Evolutionary conservation across 2,329 filamentous ascomycete genomes (phyloP).

Genomic region (Daldinia sp.): DNA sequence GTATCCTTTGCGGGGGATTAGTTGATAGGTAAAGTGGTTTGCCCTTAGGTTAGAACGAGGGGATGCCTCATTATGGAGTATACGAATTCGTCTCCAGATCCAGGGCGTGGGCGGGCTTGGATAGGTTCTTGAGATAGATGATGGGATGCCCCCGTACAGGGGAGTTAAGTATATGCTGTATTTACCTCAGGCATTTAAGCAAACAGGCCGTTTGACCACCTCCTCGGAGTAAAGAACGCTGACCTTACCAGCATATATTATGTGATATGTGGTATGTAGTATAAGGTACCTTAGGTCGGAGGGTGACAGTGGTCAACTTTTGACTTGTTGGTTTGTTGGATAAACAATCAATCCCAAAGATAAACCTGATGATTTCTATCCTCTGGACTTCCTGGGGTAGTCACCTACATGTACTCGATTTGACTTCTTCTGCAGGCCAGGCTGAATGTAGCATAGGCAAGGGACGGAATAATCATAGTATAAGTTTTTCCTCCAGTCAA

Average conservation of each 20-base stretch:
- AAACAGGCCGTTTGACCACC: slow-evolving; percentile 5
- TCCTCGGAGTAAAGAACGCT: slow-evolving; percentile 27
- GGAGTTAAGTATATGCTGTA: slow-evolving; percentile 6
- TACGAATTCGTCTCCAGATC: slow-evolving; percentile 31
- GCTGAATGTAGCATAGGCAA: slow-evolving; percentile 29
- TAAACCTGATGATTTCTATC: slow-evolving; percentile 33
- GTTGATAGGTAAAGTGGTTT: slow-evolving; percentile 17
- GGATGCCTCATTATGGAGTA: slow-evolving; percentile 33
- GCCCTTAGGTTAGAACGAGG: slow-evolving; percentile 16
- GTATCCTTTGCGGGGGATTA: slow-evolving; percentile 29
- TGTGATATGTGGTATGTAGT: slow-evolving; percentile 33
- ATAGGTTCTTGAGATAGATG: slow-evolving; percentile 35
- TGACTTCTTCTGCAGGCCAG: slow-evolving; percentile 34
- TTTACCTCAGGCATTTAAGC: slow-evolving; percentile 4
- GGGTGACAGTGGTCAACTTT: slow-evolving; percentile 22
- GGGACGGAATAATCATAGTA: slow-evolving; percentile 36
- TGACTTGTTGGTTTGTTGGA: slow-evolving; percentile 5
- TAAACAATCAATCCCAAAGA: slow-evolving; percentile 15
- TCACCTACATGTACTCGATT: slow-evolving; percentile 32
- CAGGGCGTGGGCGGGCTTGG: slow-evolving; percentile 19
- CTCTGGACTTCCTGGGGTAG: slow-evolving; percentile 29
- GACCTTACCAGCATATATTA: slow-evolving; percentile 23
- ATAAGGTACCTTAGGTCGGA: slow-evolving; percentile 31
- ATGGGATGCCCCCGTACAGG: slow-evolving; percentile 10
- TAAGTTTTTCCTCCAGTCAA: slow-evolving; percentile 44